These are phyloP conservation scores for Saprolegnia parasitica DNA, from an alignment of 352 stramenopile genomes.

Conservation along the genomic window DNA sequence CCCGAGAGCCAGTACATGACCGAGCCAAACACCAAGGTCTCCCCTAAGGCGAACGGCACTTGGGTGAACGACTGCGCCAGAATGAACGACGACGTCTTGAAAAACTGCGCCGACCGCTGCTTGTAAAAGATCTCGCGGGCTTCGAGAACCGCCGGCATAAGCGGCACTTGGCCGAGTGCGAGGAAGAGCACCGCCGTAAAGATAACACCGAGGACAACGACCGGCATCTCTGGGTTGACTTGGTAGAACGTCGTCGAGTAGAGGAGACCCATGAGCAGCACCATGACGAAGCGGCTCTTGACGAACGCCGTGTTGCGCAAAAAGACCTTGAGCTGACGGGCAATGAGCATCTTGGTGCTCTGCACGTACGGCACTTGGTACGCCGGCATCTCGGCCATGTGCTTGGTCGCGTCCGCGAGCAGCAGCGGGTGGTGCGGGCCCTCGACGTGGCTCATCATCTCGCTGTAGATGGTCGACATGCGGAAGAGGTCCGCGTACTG, in stretches of 20 bases:
- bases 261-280: constrained; percentile 39
- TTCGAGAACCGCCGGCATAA: constrained; percentile 49
- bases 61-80: constrained; percentile 29
- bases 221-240: constrained; percentile 33
- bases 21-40: constrained; percentile 47
- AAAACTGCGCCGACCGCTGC: constrained; percentile 48
- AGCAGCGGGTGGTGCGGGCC: background rate
- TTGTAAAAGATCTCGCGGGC: constrained; percentile 44
- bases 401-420: background rate
- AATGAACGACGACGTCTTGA: constrained; percentile 41
- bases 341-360: constrained; percentile 34
- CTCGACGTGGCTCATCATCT: constrained; percentile 33
- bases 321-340: constrained; percentile 54
- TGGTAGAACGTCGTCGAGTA: constrained; percentile 42
- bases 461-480: constrained; percentile 32
- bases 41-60: constrained; percentile 32
- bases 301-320: constrained; percentile 38
- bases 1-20: constrained; percentile 57
- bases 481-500: constrained; percentile 28
- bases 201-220: constrained; percentile 58
- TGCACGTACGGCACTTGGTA: constrained; percentile 22
- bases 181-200: constrained; percentile 60
- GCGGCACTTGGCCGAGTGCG: constrained; percentile 40
- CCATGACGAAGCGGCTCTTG: constrained; percentile 34
- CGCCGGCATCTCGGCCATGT: background rate